These are phyloP conservation scores for Phlyctochytrium arcticum DNA, from an alignment of 192 early-diverging fungal genomes.

Conservation along the genomic window DNA sequence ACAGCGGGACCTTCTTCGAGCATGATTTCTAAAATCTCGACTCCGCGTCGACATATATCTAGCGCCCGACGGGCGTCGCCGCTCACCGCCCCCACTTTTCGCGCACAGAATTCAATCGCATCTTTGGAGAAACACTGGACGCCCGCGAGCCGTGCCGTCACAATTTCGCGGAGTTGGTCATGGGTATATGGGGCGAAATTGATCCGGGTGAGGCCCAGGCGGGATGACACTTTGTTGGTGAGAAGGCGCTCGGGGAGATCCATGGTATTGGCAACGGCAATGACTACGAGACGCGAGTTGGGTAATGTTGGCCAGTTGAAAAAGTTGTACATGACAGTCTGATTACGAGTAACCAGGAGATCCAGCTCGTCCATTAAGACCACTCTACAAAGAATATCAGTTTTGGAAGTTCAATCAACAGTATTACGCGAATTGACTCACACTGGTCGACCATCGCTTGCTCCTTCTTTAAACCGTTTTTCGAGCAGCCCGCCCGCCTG, in stretches of 20 bases:
- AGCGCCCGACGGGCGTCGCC: conserved; percentile 94
- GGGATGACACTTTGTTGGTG: conserved; percentile 82
- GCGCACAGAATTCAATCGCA: conserved; percentile 89
- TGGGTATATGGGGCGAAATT: conserved; percentile 92
- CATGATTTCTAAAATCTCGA: conserved; percentile 28
- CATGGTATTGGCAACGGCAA: conserved; percentile 99
- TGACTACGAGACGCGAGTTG: conserved; percentile 79
- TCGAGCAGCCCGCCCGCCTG: conserved; percentile 76
- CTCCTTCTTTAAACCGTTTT: conserved; percentile 59
- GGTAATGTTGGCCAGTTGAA: conserved; percentile 93
- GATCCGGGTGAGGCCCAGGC: conserved; percentile 83
- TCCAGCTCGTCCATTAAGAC: conserved; percentile 98
- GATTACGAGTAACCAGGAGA: conserved; percentile 84
- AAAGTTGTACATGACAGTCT: conserved; percentile 96
- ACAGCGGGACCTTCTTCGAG: too few relatives aligned
- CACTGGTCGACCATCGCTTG: conserved; percentile 41
- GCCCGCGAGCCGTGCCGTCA: conserved; percentile 73
- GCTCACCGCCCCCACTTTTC: conserved; percentile 92
- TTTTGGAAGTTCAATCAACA: conserved; percentile 12
- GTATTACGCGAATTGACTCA: conserved; percentile 14
- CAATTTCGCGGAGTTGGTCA: conserved; percentile 79
- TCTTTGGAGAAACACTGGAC: conserved; percentile 68
- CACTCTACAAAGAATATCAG: conserved; percentile 52
- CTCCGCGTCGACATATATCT: conserved; percentile 75
- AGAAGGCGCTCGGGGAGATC: conserved; percentile 92